These are phyloP conservation scores for Sporobolomyces phaffii DNA, from an alignment of 768 basidiomycete genomes.

Conservation along the genomic window DNA sequence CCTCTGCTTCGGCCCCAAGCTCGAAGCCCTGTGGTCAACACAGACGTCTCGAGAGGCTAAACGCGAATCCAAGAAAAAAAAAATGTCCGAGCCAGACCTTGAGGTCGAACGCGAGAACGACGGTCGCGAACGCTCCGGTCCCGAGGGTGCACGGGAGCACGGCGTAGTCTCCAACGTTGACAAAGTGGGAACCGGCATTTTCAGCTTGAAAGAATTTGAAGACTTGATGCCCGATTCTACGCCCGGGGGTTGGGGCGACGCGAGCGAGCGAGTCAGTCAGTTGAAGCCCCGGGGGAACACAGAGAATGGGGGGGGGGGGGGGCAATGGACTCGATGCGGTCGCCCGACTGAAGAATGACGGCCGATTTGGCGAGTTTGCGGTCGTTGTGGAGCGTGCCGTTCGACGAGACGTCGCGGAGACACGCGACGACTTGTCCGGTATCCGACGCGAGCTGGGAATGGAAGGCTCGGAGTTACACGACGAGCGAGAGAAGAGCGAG, in stretches of 20 bases:
- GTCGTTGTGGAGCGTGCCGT: conserved; percentile 31
- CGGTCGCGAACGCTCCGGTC: conserved; percentile 19
- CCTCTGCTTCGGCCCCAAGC: neutral
- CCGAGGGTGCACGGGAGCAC: conserved; percentile 18
- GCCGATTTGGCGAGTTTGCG: neutral
- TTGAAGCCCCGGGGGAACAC: neutral
- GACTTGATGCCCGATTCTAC: conserved; percentile 20
- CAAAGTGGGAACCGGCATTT: neutral
- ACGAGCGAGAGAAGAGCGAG: neutral
- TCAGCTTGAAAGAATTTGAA: conserved; percentile 27
- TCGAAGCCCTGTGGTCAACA: neutral
- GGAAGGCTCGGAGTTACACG: too few relatives aligned
- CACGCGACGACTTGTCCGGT: conserved; percentile 19
- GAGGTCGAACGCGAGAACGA: conserved; percentile 16
- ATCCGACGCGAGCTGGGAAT: conserved; percentile 16
- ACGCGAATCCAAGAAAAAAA: neutral
- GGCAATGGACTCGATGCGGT: conserved; percentile 27
- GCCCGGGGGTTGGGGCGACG: too few relatives aligned
- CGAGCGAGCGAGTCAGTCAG: too few relatives aligned
- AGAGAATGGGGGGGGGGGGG: neutral
- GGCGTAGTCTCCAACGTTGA: conserved; percentile 13
- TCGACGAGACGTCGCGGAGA: conserved; percentile 14
- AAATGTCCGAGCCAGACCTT: neutral
- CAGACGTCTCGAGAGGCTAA: neutral
- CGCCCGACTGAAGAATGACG: conserved; percentile 22